phyloP scores from a whole-genome alignment of 2,329 filamentous ascomycete genomes.

The Fusarium nygamai region DNA sequence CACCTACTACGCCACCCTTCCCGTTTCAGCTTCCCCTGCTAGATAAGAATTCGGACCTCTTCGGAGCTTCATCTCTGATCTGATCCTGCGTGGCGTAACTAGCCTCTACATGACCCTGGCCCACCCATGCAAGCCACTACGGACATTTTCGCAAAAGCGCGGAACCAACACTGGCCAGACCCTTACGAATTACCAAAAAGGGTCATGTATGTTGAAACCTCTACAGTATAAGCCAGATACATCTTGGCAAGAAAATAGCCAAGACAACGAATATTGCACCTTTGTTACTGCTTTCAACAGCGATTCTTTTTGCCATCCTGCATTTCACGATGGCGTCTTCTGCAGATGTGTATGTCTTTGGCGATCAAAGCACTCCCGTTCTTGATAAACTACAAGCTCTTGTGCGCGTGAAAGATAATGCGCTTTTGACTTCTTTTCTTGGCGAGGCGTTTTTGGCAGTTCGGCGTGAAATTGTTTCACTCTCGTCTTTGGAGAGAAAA shows the following conservation, averaged over 20 bases:
- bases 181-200: not conserved
- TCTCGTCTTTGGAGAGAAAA: not conserved
- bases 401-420: not conserved
- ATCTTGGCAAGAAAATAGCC: rapidly evolving
- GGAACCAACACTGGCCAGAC: not conserved
- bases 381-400: not conserved
- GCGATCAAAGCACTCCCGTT: not conserved
- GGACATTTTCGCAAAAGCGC: not conserved
- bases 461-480: not conserved
- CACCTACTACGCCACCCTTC: not conserved
- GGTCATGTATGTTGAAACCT: rapidly evolving
- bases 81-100: not conserved
- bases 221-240: not conserved
- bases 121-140: not conserved
- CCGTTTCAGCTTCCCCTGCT: not conserved
- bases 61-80: not conserved
- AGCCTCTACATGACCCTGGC: not conserved
- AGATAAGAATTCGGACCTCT: not conserved
- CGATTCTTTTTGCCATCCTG: not conserved
- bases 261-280: not conserved
- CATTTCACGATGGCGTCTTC: not conserved
- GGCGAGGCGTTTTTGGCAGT: not conserved
- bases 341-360: not conserved
- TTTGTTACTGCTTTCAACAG: not conserved
- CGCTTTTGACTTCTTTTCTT: not conserved